phyloP scores from a whole-genome alignment of 345 rosid genomes.

The Pelargonium nanum region DNA sequence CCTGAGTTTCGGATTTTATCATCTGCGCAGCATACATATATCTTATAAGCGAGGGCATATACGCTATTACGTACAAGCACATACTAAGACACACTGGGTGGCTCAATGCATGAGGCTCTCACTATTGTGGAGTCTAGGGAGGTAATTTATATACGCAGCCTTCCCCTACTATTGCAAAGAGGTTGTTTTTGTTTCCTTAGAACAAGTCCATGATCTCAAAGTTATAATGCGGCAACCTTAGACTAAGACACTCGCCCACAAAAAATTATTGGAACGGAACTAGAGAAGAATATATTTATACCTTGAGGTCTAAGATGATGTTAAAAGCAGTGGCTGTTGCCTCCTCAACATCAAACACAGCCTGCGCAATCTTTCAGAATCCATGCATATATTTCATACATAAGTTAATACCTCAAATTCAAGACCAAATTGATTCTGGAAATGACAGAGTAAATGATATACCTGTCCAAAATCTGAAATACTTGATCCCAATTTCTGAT shows the following conservation, averaged over 20 bases:
- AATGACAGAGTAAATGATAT: slow-evolving; percentile 5
- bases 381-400: slow-evolving; percentile 8
- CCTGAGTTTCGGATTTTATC: slow-evolving; percentile 67
- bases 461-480: slow-evolving; percentile 78
- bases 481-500: slow-evolving; percentile 64
- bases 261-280: not conserved
- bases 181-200: too few relatives aligned
- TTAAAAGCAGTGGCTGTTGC: slow-evolving; percentile 76
- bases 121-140: too few relatives aligned
- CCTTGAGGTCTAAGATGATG: slow-evolving; percentile 71
- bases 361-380: slow-evolving; percentile 60
- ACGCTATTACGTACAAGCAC: not conserved
- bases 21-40: slow-evolving; percentile 30
- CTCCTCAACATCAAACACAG: slow-evolving; percentile 84
- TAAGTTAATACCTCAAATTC: not conserved
- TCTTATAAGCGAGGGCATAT: not conserved
- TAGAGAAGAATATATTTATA: slow-evolving; percentile 6
- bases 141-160: too few relatives aligned
- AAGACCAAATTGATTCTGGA: not conserved
- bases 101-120: too few relatives aligned
- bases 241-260: too few relatives aligned
- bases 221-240: too few relatives aligned
- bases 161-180: too few relatives aligned
- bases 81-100: too few relatives aligned
- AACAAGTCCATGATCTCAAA: too few relatives aligned